These are phyloP conservation scores for Neonectria neomacrospora DNA, from an alignment of 2,329 filamentous ascomycete species.

Conservation along the genomic window DNA sequence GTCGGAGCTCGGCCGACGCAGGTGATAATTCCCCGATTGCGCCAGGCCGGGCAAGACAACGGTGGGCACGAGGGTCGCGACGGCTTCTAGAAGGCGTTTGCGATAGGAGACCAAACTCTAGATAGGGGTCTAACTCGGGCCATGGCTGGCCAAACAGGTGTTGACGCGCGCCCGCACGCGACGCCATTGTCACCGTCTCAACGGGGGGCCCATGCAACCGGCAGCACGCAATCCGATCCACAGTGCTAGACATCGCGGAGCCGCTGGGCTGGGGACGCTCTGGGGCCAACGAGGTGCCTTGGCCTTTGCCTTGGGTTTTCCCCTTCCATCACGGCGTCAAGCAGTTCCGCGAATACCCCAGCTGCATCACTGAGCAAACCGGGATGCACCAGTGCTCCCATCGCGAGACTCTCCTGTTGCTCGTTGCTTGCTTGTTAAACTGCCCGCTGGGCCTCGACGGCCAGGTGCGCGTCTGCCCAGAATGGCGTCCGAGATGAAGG, in stretches of 20 bases:
- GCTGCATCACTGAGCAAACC: no score
- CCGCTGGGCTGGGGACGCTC: constrained; percentile 5
- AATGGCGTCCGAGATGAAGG: constrained; percentile 45
- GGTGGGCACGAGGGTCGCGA: neutral
- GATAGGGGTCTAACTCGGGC: neutral
- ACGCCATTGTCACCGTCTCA: constrained; percentile 1
- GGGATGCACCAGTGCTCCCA: no score
- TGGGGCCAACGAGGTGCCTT: no score
- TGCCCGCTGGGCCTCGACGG: neutral
- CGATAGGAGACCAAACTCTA: neutral
- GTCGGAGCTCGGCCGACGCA: constrained; percentile 31
- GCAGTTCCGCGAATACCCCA: no score
- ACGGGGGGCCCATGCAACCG: constrained; percentile 3
- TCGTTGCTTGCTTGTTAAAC: neutral
- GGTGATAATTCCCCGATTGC: neutral
- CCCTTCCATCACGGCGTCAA: neutral
- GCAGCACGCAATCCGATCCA: constrained; percentile 44
- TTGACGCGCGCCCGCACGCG: neutral
- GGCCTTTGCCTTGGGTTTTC: constrained; percentile 9
- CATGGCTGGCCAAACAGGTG: neutral
- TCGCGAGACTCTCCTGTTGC: no score
- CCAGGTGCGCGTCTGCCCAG: constrained; percentile 18
- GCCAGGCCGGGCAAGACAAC: neutral
- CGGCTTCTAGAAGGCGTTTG: neutral
- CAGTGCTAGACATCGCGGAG: constrained; percentile 32